phyloP scores from a whole-genome alignment of 768 basidiomycete species.

The Macrolepiota fuliginosa region DNA sequence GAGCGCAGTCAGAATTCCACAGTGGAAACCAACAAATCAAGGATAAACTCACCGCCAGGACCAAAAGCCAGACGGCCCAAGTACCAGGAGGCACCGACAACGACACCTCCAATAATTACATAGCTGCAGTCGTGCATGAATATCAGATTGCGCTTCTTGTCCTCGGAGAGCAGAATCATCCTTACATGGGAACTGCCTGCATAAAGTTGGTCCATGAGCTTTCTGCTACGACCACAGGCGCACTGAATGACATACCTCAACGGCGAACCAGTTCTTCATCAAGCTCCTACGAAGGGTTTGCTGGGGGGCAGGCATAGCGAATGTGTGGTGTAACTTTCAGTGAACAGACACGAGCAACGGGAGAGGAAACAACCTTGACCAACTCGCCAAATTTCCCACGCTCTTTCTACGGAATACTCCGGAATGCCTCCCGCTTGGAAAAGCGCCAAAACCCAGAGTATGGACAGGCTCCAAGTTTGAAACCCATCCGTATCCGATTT shows the following conservation, averaged over 20 bases:
- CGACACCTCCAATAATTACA: slow-evolving; percentile 48
- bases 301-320: slow-evolving; percentile 20
- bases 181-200: slow-evolving; percentile 55
- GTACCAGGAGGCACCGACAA: slow-evolving; percentile 67
- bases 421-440: slow-evolving; percentile 17
- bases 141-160: not conserved
- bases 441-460: no score
- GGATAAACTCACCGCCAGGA: slow-evolving; percentile 41
- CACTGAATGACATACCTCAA: slow-evolving; percentile 48
- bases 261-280: slow-evolving; percentile 71
- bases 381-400: slow-evolving; percentile 28
- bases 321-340: slow-evolving; percentile 8
- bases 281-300: slow-evolving; percentile 35
- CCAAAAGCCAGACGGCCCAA: slow-evolving; percentile 61
- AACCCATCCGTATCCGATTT: no score
- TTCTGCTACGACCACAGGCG: not conserved
- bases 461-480: no score
- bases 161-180: not conserved
- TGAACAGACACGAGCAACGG: not conserved
- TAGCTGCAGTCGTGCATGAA: slow-evolving; percentile 28
- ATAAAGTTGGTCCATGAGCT: not conserved
- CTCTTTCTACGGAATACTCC: slow-evolving; percentile 29
- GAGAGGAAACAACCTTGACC: slow-evolving; percentile 7
- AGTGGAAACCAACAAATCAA: not conserved
- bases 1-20: not conserved